phyloP scores from a whole-genome alignment of 345 rosid species.

The Cochlearia excelsa region DNA sequence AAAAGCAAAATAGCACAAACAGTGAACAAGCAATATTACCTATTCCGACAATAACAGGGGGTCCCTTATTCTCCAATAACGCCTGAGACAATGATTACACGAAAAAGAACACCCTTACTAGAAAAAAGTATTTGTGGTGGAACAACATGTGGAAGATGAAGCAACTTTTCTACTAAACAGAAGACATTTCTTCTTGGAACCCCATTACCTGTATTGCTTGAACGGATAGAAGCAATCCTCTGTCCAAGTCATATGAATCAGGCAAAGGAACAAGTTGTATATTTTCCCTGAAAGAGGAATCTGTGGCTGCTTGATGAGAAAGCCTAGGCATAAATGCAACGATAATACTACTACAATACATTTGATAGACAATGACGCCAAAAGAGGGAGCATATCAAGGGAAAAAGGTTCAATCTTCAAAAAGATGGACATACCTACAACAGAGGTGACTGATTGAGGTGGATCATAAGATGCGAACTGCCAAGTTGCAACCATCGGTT shows the following conservation, averaged over 20 bases:
- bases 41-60: slow-evolving; percentile 89
- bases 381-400: background rate
- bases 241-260: slow-evolving; percentile 93
- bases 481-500: slow-evolving; percentile 83
- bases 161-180: slow-evolving; percentile 6
- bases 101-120: slow-evolving; percentile 14
- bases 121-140: background rate
- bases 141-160: slow-evolving; percentile 19
- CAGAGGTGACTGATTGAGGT: slow-evolving; percentile 46
- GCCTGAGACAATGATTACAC: slow-evolving; percentile 55
- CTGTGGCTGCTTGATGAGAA: slow-evolving; percentile 98
- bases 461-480: slow-evolving; percentile 57
- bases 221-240: slow-evolving; percentile 98
- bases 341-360: slow-evolving; percentile 28
- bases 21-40: slow-evolving; percentile 48
- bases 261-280: slow-evolving; percentile 91
- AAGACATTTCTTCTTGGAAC: slow-evolving; percentile 19
- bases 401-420: slow-evolving; percentile 11
- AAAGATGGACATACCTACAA: slow-evolving; percentile 56
- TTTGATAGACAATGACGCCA: slow-evolving; percentile 13
- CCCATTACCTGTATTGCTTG: slow-evolving; percentile 91
- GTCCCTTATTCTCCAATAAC: slow-evolving; percentile 87
- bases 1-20: slow-evolving; percentile 1
- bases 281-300: slow-evolving; percentile 90
- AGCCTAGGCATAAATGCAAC: slow-evolving; percentile 47